phyloP scores from a whole-genome alignment of 768 basidiomycete genomes.

The Leccinum arenicola region DNA sequence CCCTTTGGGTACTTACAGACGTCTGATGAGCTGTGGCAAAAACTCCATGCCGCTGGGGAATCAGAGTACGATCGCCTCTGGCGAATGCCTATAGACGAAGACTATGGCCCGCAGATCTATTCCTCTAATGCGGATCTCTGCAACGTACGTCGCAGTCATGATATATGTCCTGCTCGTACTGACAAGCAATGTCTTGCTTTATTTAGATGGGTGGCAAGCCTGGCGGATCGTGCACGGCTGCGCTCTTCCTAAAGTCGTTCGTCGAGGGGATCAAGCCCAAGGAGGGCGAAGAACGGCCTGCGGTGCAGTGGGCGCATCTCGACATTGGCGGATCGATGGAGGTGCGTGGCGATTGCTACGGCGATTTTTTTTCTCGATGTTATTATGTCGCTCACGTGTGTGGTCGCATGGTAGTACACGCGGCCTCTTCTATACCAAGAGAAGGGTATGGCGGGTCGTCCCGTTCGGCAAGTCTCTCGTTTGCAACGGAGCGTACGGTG shows the following conservation, averaged over 20 bases:
- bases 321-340: slow-evolving; percentile 84
- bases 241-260: slow-evolving; percentile 83
- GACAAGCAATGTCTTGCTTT: slow-evolving; percentile 2
- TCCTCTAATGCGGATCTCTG: slow-evolving; percentile 78
- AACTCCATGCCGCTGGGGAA: slow-evolving; percentile 67
- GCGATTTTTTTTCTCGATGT: background rate
- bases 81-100: slow-evolving; percentile 87
- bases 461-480: slow-evolving; percentile 57
- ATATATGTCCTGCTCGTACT: background rate
- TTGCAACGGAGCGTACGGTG: background rate
- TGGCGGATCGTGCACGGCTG: slow-evolving; percentile 77
- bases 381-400: background rate
- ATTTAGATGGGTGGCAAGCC: slow-evolving; percentile 65
- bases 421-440: slow-evolving; percentile 60
- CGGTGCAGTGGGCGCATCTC: slow-evolving; percentile 81
- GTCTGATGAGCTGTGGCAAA: slow-evolving; percentile 71
- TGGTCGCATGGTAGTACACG: slow-evolving; percentile 37
- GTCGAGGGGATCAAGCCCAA: slow-evolving; percentile 70
- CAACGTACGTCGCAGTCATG: slow-evolving; percentile 38
- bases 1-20: slow-evolving; percentile 38
- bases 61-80: slow-evolving; percentile 81
- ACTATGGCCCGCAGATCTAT: slow-evolving; percentile 73
- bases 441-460: slow-evolving; percentile 78
- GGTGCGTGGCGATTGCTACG: slow-evolving; percentile 33
- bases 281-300: slow-evolving; percentile 48